These are phyloP conservation scores for Ophiosphaerella herpotricha DNA, from an alignment of 2,329 filamentous ascomycete species.

Conservation along the genomic window DNA sequence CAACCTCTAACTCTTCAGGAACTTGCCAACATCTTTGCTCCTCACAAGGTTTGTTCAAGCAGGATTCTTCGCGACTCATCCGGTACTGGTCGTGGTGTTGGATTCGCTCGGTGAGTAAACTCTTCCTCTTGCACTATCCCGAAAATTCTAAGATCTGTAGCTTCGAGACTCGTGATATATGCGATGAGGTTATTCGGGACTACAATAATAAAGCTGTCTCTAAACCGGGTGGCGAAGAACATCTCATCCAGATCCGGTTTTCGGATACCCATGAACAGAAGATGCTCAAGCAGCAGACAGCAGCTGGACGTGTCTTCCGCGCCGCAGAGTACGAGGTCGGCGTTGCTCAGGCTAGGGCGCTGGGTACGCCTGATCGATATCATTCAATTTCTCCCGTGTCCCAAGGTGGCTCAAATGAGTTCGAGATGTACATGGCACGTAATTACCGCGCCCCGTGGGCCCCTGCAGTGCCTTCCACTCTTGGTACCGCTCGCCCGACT, in stretches of 20 bases:
- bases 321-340: slow-evolving; percentile 80
- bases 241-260: slow-evolving; percentile 89
- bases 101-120: slow-evolving; percentile 81
- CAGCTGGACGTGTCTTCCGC: slow-evolving; percentile 91
- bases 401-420: slow-evolving; percentile 42
- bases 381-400: slow-evolving; percentile 40
- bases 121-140: background rate
- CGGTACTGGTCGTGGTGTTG: slow-evolving; percentile 93
- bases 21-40: slow-evolving; percentile 76
- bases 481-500: slow-evolving; percentile 36
- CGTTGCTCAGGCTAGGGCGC: slow-evolving; percentile 45
- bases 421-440: slow-evolving; percentile 45
- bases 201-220: slow-evolving; percentile 72
- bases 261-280: slow-evolving; percentile 97
- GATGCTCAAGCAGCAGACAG: slow-evolving; percentile 92
- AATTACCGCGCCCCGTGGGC: slow-evolving; percentile 43
- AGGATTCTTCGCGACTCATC: slow-evolving; percentile 92
- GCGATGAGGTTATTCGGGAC: slow-evolving; percentile 83
- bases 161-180: slow-evolving; percentile 86
- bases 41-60: slow-evolving; percentile 85
- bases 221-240: slow-evolving; percentile 70
- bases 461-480: slow-evolving; percentile 40
- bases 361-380: slow-evolving; percentile 40
- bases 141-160: slow-evolving; percentile 54
- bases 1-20: slow-evolving; percentile 56